Evolutionary conservation across 2,329 filamentous ascomycete genomes (phyloP).

Genomic region (Conoideocrella luteorostrata): DNA sequence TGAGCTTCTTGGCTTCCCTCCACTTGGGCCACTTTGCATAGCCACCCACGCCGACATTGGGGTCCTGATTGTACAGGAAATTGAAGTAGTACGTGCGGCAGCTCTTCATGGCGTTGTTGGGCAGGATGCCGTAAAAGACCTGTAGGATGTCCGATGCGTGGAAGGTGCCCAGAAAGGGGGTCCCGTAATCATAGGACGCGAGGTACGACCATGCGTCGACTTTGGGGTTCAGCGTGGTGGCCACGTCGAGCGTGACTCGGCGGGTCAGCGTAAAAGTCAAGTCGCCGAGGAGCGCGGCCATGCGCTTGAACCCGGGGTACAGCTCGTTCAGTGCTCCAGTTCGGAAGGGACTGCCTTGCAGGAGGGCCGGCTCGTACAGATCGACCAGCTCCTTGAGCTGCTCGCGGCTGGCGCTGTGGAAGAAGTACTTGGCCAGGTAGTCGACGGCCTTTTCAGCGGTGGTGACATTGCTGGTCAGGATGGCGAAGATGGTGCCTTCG

Average conservation of each 20-base stretch:
- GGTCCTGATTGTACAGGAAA: conserved; percentile 65
- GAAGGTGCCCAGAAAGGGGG: conserved; percentile 68
- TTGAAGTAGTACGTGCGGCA: conserved; percentile 66
- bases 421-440: conserved; percentile 57
- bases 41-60: conserved; percentile 48
- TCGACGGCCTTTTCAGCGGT: conserved; percentile 50
- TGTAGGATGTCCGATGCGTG: conserved; percentile 65
- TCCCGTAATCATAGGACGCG: conserved; percentile 63
- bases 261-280: conserved; percentile 67
- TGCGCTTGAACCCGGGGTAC: conserved; percentile 71
- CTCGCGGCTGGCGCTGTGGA: conserved; percentile 44
- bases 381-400: conserved; percentile 51
- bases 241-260: conserved; percentile 51
- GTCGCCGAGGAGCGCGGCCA: conserved; percentile 71
- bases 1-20: conserved; percentile 39
- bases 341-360: conserved; percentile 63
- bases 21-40: conserved; percentile 37
- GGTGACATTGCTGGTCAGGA: conserved; percentile 37
- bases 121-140: conserved; percentile 58
- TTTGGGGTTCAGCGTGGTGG: conserved; percentile 40
- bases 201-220: conserved; percentile 72
- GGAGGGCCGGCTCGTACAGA: conserved; percentile 52
- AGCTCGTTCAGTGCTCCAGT: conserved; percentile 62
- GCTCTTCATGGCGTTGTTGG: conserved; percentile 53
- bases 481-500: conserved; percentile 4